These are phyloP conservation scores for Quercus variabilis DNA, from an alignment of 306 rosid species.

Conservation along the genomic window DNA sequence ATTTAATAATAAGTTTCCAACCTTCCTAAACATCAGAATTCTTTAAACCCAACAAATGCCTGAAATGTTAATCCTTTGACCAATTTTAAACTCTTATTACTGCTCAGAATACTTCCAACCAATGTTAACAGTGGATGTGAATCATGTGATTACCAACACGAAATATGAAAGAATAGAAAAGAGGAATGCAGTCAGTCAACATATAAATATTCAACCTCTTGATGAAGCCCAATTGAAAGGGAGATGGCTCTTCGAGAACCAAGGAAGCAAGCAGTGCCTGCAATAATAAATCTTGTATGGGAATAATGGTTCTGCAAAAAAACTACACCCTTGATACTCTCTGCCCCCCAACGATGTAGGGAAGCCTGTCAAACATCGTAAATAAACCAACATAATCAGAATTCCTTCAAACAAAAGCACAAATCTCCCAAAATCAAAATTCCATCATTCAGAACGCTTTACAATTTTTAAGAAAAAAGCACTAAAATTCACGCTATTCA, in stretches of 20 bases:
- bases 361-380: conserved; percentile 64
- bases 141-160: background rate
- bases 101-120: background rate
- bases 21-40: background rate
- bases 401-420: conserved; percentile 21
- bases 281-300: conserved; percentile 20
- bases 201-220: conserved; percentile 40
- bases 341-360: conserved; percentile 56
- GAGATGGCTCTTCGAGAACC: conserved; percentile 32
- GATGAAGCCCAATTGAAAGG: conserved; percentile 13
- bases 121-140: background rate
- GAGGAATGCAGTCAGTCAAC: conserved; percentile 17
- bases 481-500: conserved; percentile 31
- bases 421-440: conserved; percentile 9
- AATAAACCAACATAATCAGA: conserved; percentile 37
- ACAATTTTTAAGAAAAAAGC: background rate
- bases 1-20: background rate
- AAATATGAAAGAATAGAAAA: background rate
- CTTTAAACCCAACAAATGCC: background rate
- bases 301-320: conserved; percentile 29
- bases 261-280: conserved; percentile 42
- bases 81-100: background rate
- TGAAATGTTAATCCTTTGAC: background rate
- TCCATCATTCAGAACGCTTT: background rate
- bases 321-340: conserved; percentile 31